Evolutionary conservation across 2,329 filamentous ascomycete genomes (phyloP), one percentile per base, ranked within the genome.

Genomic region (Clonostachys sp.): DNA sequence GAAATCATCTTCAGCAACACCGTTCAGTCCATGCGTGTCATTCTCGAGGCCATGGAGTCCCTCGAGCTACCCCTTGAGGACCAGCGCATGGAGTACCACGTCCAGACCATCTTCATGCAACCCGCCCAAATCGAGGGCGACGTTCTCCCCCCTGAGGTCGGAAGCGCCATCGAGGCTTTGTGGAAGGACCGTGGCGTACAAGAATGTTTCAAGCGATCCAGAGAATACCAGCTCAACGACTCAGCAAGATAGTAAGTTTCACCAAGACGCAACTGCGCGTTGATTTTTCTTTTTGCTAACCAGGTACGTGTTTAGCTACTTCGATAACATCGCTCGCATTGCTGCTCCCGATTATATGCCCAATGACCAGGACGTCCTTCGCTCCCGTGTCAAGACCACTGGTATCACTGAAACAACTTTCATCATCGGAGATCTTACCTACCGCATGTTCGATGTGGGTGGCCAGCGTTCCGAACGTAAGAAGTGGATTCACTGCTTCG

Each of bases 401-500:
- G 91, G 91, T 84, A 96, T 96, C 64, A 96, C 91, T 34, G 91
- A 96, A 73, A 96, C 91, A 18, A 94, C 89, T 34, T 96, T 96
- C 73, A 94, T 94, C 66, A 95, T 95, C 56, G 91, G 90, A 56
- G 89, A 96, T 61, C 77, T 96, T 55, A 96, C 91, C 49, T 96
- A 96, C 75, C 84, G 91, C 57, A 96, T 96, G 91, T 96, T 96
- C 71, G 91, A 96, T 62, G 91, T 96, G 42, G 91, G 91, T 79
- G 92, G 91, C 55, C 91, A 96, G 72, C 83, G 91, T 66, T 96
- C 90, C 7, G 91, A 96, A 73, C 86, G 91, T 66, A 96, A 96
- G 87, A 96, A 96, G 83, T 96, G 91, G 91, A 96, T 96, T 59
- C 91, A 96, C 75, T 96, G 91, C 75, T 96, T 96, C 71, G 91